These are phyloP conservation scores for Yamadazyma insecticola DNA, from an alignment of 805 yeast species.

Conservation along the genomic window DNA sequence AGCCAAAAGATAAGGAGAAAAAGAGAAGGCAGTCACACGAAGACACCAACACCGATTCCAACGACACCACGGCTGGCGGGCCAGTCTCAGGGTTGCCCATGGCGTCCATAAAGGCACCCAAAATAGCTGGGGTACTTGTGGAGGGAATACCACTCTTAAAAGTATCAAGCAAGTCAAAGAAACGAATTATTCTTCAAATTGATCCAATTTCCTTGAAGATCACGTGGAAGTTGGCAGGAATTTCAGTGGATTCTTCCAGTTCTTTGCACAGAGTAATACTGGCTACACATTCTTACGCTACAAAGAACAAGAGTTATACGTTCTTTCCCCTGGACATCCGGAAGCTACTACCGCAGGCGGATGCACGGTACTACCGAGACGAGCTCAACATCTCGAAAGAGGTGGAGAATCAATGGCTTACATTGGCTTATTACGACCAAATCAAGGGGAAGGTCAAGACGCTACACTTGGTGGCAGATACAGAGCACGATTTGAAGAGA, in stretches of 20 bases:
- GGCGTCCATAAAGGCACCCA: too few relatives aligned
- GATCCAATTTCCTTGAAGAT: constrained; percentile 53
- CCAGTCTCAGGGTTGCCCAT: too few relatives aligned
- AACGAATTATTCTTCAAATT: constrained; percentile 52
- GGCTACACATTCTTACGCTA: too few relatives aligned
- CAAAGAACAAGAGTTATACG: too few relatives aligned
- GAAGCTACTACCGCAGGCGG: constrained; percentile 56
- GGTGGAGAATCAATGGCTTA: constrained; percentile 67
- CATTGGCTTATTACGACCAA: constrained; percentile 65
- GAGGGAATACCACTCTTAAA: constrained; percentile 62
- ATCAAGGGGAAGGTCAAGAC: constrained; percentile 66
- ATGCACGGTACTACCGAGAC: constrained; percentile 82
- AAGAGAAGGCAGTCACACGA: too few relatives aligned
- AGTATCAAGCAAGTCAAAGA: constrained; percentile 66
- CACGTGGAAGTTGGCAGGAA: too few relatives aligned
- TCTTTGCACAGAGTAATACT: constrained; percentile 49
- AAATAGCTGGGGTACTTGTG: too few relatives aligned
- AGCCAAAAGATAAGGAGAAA: neutral
- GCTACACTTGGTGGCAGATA: constrained; percentile 71
- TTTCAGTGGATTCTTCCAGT: constrained; percentile 1
- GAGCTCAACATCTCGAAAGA: constrained; percentile 72
- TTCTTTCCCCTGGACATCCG: too few relatives aligned
- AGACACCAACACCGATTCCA: too few relatives aligned
- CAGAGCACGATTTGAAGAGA: constrained; percentile 52
- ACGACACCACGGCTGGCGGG: too few relatives aligned